Percentiles rank a stretch among this genome's conserved stretches.
phyloP scores from a whole-genome alignment of 805 yeast species.

The Starmerella cellae region DNA sequence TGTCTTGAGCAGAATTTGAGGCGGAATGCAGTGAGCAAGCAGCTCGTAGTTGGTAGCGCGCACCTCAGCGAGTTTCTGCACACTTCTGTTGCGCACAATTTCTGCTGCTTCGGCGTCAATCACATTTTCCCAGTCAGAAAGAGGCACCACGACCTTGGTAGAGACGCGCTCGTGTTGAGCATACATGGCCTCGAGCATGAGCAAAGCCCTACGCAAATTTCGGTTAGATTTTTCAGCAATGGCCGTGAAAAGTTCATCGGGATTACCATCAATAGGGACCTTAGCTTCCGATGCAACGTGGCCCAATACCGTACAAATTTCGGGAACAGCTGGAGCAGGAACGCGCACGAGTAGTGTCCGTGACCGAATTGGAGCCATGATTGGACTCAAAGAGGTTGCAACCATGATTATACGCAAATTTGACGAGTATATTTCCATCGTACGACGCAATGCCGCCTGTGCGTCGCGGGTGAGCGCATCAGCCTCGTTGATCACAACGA shows the following conservation, averaged over 20 bases:
- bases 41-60: slow-evolving; percentile 68
- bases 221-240: slow-evolving; percentile 49
- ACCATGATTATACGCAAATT: slow-evolving; percentile 74
- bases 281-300: slow-evolving; percentile 47
- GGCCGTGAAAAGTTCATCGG: slow-evolving; percentile 36
- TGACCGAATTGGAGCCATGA: slow-evolving; percentile 86
- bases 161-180: slow-evolving; percentile 25
- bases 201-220: slow-evolving; percentile 63
- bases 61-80: slow-evolving; percentile 35
- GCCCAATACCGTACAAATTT: slow-evolving; percentile 43
- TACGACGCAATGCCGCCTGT: slow-evolving; percentile 80
- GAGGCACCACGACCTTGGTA: slow-evolving; percentile 39
- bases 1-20: slow-evolving; percentile 60
- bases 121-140: slow-evolving; percentile 85
- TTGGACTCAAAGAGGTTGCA: slow-evolving; percentile 80
- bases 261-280: slow-evolving; percentile 29
- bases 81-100: slow-evolving; percentile 50
- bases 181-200: slow-evolving; percentile 66
- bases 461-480: slow-evolving; percentile 93
- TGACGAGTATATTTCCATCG: slow-evolving; percentile 52
- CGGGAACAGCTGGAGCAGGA: slow-evolving; percentile 59
- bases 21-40: slow-evolving; percentile 86
- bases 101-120: slow-evolving; percentile 50
- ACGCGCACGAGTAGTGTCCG: slow-evolving; percentile 81
- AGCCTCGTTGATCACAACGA: slow-evolving; percentile 87